Percentiles rank a stretch among this genome's conserved stretches.
Conservation (phyloP, 208 protist species). For the Leishmania aethiopica region DNA sequence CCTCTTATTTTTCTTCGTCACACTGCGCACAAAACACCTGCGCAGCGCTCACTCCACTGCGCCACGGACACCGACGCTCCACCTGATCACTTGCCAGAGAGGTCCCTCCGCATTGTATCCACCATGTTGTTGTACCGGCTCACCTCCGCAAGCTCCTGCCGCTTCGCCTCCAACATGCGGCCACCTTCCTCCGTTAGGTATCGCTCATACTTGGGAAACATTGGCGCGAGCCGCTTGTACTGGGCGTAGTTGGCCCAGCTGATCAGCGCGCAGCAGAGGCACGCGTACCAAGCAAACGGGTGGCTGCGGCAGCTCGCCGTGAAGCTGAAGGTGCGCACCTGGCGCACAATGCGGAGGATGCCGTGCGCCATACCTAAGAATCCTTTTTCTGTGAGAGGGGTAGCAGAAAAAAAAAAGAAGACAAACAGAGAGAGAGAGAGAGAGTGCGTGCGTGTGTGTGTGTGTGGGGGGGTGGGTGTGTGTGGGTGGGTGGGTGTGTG, state of each 20-base stretch:
- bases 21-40: not conserved
- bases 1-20: not conserved
- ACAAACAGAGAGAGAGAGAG: not conserved
- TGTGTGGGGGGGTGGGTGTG: not conserved
- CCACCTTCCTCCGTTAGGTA: conserved; percentile 64
- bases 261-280: conserved; percentile 46
- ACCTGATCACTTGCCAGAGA: conserved; percentile 26
- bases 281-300: conserved; percentile 64
- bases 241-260: conserved; percentile 79
- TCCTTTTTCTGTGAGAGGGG: not conserved
- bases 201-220: conserved; percentile 72
- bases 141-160: conserved; percentile 78
- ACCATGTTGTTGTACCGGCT: conserved; percentile 85
- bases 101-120: conserved; percentile 61
- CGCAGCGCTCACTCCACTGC: not conserved
- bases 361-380: conserved; percentile 14
- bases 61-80: not conserved
- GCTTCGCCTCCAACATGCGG: conserved; percentile 74
- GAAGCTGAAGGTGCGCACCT: conserved; percentile 60
- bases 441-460: not conserved
- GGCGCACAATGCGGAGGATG: conserved; percentile 35
- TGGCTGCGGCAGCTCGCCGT: conserved; percentile 52
- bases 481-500: not conserved
- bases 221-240: conserved; percentile 65
- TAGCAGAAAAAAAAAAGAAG: not conserved